Conservation (phyloP, 2,329 filamentous ascomycete genomes). For the Penicillium corylophilum region DNA sequence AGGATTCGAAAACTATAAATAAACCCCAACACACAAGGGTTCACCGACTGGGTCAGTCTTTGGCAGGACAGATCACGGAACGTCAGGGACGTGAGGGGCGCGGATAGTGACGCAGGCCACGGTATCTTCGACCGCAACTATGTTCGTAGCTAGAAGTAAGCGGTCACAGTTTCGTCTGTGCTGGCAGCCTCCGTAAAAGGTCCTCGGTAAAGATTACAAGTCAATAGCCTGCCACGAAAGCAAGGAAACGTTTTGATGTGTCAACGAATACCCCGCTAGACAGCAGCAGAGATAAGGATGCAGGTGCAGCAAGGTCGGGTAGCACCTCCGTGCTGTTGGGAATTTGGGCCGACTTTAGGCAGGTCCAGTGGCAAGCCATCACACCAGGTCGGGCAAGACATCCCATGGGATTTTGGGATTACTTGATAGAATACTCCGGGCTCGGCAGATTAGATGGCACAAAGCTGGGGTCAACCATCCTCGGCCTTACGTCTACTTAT, state of each 20-base stretch:
- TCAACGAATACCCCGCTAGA: neutral
- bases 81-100: neutral
- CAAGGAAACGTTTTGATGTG: neutral
- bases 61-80: neutral
- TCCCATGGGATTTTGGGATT: too few relatives aligned
- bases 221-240: neutral
- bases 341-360: neutral
- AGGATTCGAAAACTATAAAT: neutral
- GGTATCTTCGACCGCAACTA: neutral
- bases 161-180: neutral
- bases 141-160: neutral
- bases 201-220: neutral
- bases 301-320: neutral
- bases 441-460: neutral
- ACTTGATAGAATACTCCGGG: neutral
- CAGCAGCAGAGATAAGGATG: neutral
- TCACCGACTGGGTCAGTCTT: too few relatives aligned
- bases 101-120: neutral
- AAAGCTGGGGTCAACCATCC: neutral
- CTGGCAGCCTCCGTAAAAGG: neutral
- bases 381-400: too few relatives aligned
- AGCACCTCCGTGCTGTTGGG: neutral
- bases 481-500: neutral
- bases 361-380: neutral
- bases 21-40: too few relatives aligned